Evolutionary conservation across 306 rosid genomes (phyloP).

Genomic region (Vachellia collinsii): DNA sequence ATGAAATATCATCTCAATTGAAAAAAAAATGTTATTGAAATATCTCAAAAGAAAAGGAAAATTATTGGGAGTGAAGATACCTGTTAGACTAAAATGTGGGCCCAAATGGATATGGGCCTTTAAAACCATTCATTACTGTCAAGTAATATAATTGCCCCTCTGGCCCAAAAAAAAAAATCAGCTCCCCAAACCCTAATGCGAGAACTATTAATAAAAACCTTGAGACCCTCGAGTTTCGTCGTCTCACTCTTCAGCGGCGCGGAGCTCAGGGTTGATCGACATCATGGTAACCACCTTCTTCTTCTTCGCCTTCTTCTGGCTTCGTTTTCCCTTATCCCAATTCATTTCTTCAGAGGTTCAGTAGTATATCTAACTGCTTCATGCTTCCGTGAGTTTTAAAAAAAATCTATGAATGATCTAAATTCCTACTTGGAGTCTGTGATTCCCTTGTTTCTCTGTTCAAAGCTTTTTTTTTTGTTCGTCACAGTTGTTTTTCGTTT

Average conservation of each 20-base stretch:
- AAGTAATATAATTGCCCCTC: no score
- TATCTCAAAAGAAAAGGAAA: no score
- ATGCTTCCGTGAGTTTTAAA: not conserved
- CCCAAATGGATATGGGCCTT: not conserved
- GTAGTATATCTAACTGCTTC: not conserved
- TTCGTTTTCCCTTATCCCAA: not conserved
- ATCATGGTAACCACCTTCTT: constrained; percentile 4
- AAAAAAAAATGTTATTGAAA: no score
- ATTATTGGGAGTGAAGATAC: no score
- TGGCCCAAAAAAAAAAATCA: no score
- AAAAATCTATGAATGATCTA: no score
- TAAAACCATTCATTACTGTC: not conserved
- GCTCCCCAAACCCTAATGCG: not conserved
- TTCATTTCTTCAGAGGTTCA: not conserved
- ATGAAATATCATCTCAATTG: no score
- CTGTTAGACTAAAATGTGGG: not conserved
- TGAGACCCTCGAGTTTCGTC: not conserved
- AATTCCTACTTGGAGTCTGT: not conserved
- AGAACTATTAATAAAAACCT: not conserved
- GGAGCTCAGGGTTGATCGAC: not conserved
- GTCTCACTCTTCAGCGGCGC: constrained; percentile 3
- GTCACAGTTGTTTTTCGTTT: not conserved
- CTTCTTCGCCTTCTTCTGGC: not conserved
- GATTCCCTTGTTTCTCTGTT: not conserved
- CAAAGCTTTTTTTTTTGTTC: not conserved